Percentiles rank a stretch among this genome's conserved stretches.
Conservation (phyloP, 225 moss, liverwort and hornwort species). For the Physcomitrium patens region DNA sequence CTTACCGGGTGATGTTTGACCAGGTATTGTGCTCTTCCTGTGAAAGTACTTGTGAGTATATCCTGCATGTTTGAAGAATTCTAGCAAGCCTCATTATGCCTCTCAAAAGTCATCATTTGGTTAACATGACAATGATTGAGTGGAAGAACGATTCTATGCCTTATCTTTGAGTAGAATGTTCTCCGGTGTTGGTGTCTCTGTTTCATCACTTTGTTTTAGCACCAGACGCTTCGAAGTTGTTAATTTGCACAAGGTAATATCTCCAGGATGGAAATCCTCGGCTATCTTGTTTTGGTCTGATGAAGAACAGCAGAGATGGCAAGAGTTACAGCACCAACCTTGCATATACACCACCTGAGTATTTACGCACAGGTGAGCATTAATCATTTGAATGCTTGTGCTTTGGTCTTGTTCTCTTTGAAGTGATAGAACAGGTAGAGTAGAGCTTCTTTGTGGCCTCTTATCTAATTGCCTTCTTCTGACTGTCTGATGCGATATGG, state of each 20-base stretch:
- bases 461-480: not conserved
- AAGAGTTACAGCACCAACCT: conserved; percentile 76
- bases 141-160: no score
- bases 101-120: no score
- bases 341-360: conserved; percentile 68
- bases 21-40: conserved; percentile 37
- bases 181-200: no score
- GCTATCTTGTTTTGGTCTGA: conserved; percentile 62
- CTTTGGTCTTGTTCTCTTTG: not conserved
- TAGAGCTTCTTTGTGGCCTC: not conserved
- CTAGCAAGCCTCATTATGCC: no score
- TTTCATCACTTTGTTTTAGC: no score
- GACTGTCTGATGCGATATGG: no score
- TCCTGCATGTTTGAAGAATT: no score
- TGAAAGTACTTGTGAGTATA: not conserved
- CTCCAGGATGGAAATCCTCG: conserved; percentile 64
- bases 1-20: conserved; percentile 65
- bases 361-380: conserved; percentile 55
- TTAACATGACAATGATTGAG: no score
- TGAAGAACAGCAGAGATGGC: conserved; percentile 70
- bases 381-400: not conserved
- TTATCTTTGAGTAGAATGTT: no score
- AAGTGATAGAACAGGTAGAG: not conserved
- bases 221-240: conserved; percentile 11
- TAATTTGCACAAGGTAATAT: conserved; percentile 11